Percentiles rank a stretch among this genome's conserved stretches.
These are phyloP conservation scores for Mucor mucedo DNA, from an alignment of 371 early-diverging fungal species.

Conservation along the genomic window DNA sequence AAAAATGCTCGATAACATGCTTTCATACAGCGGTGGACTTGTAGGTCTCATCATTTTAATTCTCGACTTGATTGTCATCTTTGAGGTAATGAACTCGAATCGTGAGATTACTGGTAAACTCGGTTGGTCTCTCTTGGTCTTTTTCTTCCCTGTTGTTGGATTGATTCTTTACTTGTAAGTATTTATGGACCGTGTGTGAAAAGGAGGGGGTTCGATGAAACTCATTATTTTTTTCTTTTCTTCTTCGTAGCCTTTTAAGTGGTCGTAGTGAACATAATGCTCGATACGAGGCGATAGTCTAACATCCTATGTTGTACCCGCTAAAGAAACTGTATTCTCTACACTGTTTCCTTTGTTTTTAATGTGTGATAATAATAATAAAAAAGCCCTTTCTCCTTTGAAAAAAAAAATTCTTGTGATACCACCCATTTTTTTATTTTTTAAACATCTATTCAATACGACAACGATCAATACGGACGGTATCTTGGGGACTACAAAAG, in stretches of 20 bases:
- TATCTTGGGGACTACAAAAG: constrained; percentile 41
- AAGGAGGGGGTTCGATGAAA: neutral
- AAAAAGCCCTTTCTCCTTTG: neutral
- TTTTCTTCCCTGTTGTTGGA: constrained; percentile 67
- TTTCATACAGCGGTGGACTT: constrained; percentile 50
- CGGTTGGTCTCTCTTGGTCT: constrained; percentile 63
- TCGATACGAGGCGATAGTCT: constrained; percentile 53
- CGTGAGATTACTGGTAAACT: constrained; percentile 56
- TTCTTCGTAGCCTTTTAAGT: constrained; percentile 56
- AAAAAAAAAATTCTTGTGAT: neutral
- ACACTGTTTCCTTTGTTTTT: neutral
- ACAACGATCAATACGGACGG: constrained; percentile 43
- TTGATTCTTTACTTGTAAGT: constrained; percentile 70
- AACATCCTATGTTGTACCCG: constrained; percentile 1
- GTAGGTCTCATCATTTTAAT: constrained; percentile 60
- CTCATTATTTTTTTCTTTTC: too few relatives aligned
- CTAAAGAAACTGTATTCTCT: neutral
- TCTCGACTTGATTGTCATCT: constrained; percentile 64
- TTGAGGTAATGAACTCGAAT: constrained; percentile 66
- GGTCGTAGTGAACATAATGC: constrained; percentile 58
- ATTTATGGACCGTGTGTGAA: neutral
- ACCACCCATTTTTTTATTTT: neutral
- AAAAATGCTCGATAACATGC: constrained; percentile 45
- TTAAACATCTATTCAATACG: constrained; percentile 39
- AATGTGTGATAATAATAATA: neutral